Base-by-base conservation (phyloP, 768 basidiomycete genomes). In the Holtermannia corniformis region DNA sequence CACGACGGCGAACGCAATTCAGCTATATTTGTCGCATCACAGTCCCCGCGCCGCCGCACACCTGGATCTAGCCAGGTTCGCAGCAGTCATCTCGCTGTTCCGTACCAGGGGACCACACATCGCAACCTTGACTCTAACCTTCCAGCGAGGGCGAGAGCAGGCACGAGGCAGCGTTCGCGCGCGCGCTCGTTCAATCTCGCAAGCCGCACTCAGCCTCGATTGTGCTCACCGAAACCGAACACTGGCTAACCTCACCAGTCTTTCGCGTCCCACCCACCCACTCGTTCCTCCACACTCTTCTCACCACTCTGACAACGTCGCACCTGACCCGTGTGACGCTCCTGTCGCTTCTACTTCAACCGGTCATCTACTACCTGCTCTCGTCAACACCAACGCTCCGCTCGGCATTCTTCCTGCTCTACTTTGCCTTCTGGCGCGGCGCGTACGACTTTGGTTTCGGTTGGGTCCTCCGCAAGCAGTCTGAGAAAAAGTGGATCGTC, bases 401-500 rank as follows among this genome's bases (percentile, higher is more conserved):
- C 19, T 81, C 79, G 4, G 61, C 73, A 0, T 86, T 96, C 73
- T 96, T 97, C 77, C 73, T 91, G 21, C 52, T 85, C 55, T 93
- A 92, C 72, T 96, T 99, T 66, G 82, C 82, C 10, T 87, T 96
- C 71, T 99, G 92, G 90, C 77, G 95, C 1, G 78, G 80, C 3
- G 84, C 87, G 10, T 99, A 99, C 68, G 87, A 99, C 71, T 84
- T 80, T 26, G 93, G 93, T 0, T 80, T 99, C 44, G 95, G 91
- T 0, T 95, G 86, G 83, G 80, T 96, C 11, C 77, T 99, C 52
- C 88, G 88, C 10, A 86, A 87, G 70, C 95, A 99, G 74, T 93
- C 89, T 77, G 92, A 93, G 76, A 83, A 82, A 74, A 85, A 81
- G 64, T 96, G 89, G 86, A 87, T 99, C 61, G 90, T 95, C 43